Percentiles rank a stretch among this genome's conserved stretches.
phyloP scores from a whole-genome alignment of 805 yeast species.

The Wickerhamomyces hampshirensis region DNA sequence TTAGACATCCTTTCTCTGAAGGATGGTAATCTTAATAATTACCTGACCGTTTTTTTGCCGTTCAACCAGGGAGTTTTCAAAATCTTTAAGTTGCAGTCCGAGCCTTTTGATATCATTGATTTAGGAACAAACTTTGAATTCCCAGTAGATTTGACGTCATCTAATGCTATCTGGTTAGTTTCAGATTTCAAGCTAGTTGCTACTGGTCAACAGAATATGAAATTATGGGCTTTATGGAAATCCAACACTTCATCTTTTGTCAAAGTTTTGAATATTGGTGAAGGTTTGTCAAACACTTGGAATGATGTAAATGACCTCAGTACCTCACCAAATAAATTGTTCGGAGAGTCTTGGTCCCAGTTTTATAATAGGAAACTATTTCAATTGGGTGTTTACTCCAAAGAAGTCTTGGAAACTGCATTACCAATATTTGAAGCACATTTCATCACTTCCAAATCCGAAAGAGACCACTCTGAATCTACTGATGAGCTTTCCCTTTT shows the following conservation, averaged over 20 bases:
- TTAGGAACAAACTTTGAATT: conserved; percentile 26
- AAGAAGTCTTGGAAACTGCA: conserved; percentile 46
- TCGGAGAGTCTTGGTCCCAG: conserved; percentile 30
- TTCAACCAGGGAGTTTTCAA: conserved; percentile 39
- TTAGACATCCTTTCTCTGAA: conserved; percentile 17
- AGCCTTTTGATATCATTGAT: conserved; percentile 21
- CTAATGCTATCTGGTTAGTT: conserved; percentile 41
- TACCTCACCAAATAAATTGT: conserved; percentile 13
- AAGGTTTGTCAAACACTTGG: conserved; percentile 24
- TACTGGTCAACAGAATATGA: conserved; percentile 16
- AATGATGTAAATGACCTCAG: conserved; percentile 10
- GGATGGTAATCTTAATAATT: conserved; percentile 7
- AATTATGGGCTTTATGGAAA: conserved; percentile 52
- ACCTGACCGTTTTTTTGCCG: conserved; percentile 37
- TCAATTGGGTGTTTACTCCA: conserved; percentile 44
- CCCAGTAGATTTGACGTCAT: conserved; percentile 28
- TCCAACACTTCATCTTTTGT: conserved; percentile 51
- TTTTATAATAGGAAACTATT: conserved; percentile 43
- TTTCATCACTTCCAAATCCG: conserved; percentile 26
- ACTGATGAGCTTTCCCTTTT: conserved; percentile 26
- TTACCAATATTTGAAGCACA: conserved; percentile 46
- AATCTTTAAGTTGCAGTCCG: conserved; percentile 28
- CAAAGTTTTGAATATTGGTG: conserved; percentile 29
- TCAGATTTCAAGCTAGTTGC: conserved; percentile 37
- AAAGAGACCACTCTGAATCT: conserved; percentile 4